A percentile compares a stretch with the other conserved stretches of the same genome.
phyloP scores from a whole-genome alignment of 768 basidiomycete species.

The Podaxis sp. region DNA sequence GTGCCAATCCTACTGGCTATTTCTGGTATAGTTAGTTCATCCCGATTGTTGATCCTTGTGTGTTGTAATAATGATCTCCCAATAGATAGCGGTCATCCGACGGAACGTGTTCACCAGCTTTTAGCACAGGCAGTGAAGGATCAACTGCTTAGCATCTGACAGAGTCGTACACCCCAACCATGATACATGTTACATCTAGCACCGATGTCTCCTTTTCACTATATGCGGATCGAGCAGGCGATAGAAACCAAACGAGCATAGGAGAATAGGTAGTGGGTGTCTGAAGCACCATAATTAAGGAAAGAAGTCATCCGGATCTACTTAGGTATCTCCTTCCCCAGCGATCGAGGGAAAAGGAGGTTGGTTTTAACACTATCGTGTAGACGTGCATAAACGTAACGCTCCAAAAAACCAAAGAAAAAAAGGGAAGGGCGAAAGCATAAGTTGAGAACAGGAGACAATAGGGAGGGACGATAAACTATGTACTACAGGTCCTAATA shows the following conservation, averaged over 20 bases:
- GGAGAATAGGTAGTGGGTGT: background rate
- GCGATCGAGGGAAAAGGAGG: background rate
- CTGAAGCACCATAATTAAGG: conserved; percentile 12
- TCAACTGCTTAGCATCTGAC: conserved; percentile 25
- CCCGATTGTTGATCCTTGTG: background rate
- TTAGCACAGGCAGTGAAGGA: conserved; percentile 43
- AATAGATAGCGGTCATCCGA: conserved; percentile 50
- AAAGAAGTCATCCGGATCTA: background rate
- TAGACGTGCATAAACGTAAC: background rate
- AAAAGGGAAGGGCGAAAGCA: conserved; percentile 2
- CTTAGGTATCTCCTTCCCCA: background rate
- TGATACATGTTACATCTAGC: background rate
- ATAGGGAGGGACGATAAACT: conserved; percentile 13
- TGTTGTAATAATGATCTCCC: background rate
- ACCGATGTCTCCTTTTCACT: background rate
- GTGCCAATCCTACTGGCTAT: conserved; percentile 40
- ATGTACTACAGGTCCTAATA: conserved; percentile 11
- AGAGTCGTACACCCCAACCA: background rate
- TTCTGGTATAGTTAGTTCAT: conserved; percentile 53
- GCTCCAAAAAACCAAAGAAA: conserved; percentile 2
- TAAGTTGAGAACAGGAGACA: conserved; percentile 1
- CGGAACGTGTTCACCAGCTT: conserved; percentile 45
- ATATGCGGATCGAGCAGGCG: background rate
- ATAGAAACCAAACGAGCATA: conserved; percentile 3
- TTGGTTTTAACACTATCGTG: conserved; percentile 11